A percentile compares a stretch with the other conserved stretches of the same genome.
These are phyloP conservation scores for Didymella lethalis DNA, from an alignment of 2,329 filamentous ascomycete species.

Conservation along the genomic window DNA sequence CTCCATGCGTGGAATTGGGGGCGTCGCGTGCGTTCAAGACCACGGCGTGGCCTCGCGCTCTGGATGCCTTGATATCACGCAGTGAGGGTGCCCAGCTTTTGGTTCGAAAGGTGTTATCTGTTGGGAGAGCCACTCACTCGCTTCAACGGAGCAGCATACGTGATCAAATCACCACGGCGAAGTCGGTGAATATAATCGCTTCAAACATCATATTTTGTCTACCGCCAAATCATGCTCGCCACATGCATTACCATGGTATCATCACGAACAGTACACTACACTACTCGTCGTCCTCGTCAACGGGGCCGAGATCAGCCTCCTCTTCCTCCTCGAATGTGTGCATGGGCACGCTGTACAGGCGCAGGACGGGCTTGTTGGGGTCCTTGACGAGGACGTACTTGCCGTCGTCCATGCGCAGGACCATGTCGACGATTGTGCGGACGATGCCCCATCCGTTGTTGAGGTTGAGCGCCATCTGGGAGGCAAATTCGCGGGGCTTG, in stretches of 20 bases:
- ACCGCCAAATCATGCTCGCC: slow-evolving; percentile 27
- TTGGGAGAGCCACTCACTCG: not conserved
- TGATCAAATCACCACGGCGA: not conserved
- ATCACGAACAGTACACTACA: slow-evolving; percentile 23
- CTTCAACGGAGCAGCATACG: not conserved
- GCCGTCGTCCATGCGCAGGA: slow-evolving; percentile 76
- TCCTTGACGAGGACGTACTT: slow-evolving; percentile 86
- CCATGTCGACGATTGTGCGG: slow-evolving; percentile 96
- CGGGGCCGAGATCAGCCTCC: slow-evolving; percentile 69
- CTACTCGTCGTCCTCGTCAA: slow-evolving; percentile 65
- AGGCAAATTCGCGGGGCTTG: slow-evolving; percentile 96
- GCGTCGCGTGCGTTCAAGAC: not conserved
- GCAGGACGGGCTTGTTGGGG: slow-evolving; percentile 94
- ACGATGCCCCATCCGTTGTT: slow-evolving; percentile 99
- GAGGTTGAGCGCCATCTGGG: slow-evolving; percentile 97
- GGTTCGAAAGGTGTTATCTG: not conserved
- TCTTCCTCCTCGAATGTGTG: slow-evolving; percentile 93
- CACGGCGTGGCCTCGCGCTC: not conserved
- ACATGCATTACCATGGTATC: slow-evolving; percentile 31
- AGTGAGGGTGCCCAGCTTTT: not conserved
- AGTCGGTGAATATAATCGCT: not conserved
- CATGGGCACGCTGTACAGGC: slow-evolving; percentile 88
- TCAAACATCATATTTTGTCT: slow-evolving; percentile 29
- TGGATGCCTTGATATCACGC: not conserved
- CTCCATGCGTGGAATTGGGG: slow-evolving; percentile 4